Conservation (phyloP, 1,139 yeast species). For the Debaryomycetaceae sp. region DNA sequence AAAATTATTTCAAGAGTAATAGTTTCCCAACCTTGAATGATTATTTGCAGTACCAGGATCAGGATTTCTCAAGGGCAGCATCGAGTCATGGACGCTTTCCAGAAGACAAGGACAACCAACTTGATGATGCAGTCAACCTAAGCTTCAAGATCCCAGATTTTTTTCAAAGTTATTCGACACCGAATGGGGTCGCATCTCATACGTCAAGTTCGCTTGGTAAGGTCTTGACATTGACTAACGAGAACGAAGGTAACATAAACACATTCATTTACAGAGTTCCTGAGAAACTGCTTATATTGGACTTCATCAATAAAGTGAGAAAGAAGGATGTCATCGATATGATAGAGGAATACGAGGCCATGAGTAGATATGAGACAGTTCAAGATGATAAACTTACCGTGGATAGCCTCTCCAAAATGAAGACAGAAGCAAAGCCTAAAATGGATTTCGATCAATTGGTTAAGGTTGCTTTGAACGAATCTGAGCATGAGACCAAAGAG, state of each 20-base stretch:
- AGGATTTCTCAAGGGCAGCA: slow-evolving; percentile 16
- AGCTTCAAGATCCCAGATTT: slow-evolving; percentile 44
- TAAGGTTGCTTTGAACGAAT: slow-evolving; percentile 15
- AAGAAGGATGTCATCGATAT: slow-evolving; percentile 24
- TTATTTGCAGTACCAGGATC: slow-evolving; percentile 27
- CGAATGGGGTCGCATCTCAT: slow-evolving; percentile 45
- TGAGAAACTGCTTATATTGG: slow-evolving; percentile 69
- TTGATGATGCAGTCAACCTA: slow-evolving; percentile 17
- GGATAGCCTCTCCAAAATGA: slow-evolving; percentile 21
- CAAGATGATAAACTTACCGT: slow-evolving; percentile 22
- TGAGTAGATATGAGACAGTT: slow-evolving; percentile 16
- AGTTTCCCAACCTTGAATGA: slow-evolving; percentile 25
- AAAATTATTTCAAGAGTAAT: slow-evolving; percentile 43
- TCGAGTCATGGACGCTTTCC: slow-evolving; percentile 8
- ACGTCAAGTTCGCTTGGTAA: slow-evolving; percentile 33
- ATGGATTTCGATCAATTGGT: slow-evolving; percentile 28
- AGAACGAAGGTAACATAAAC: slow-evolving; percentile 21
- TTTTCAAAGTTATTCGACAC: slow-evolving; percentile 36
- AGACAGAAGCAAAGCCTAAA: slow-evolving; percentile 5
- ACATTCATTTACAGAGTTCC: slow-evolving; percentile 63
- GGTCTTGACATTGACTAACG: slow-evolving; percentile 33
- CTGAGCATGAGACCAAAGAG: slow-evolving; percentile 2
- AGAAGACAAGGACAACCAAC: slow-evolving; percentile 11
- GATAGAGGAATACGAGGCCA: slow-evolving; percentile 21
- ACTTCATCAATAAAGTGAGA: slow-evolving; percentile 57